Evolutionary conservation across 148 eudicot species (phyloP), one percentile per base, ranked within the genome.

Genomic region (Cornus suecica): DNA sequence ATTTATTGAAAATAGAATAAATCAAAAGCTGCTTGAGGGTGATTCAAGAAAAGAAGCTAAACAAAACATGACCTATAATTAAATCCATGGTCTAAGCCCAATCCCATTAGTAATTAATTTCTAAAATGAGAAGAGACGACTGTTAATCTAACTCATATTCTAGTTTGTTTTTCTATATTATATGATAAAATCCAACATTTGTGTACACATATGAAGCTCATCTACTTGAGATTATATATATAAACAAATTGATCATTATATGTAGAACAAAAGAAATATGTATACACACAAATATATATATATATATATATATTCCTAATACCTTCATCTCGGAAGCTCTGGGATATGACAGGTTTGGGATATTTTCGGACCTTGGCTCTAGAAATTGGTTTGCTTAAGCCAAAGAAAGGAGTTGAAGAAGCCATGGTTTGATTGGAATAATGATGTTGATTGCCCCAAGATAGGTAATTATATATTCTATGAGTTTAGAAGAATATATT

Each of bases 311-410:
- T 41, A 41, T 4, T 41, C 4, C 9, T 41, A 24, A 23, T 61
- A 64, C 66, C 66, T 64, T 64, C 66, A 27, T 27, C 66, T 7
- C 18, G 66, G 66, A 64, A 27, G 30, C 30, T 64, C 27, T 64
- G 66, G 32, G 66, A 64, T 27, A 9, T 62, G 65, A 37, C 15
- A 16, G 27, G 3, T 10, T 25, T 31, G 16, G 10, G 66, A 64
- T 25, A 64, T 64, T 26, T 64, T 24, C 30, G 14, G 3, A 27
- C 25, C 30, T 64, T 27, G 18, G 24, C 31, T 1, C 27, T 24
- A 32, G 3, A 26, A 64, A 64, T 11, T 64, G 66, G 32, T 64
- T 25, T 27, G 32, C 29, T 64, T 64, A 64, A 64, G 28, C 66
- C 10, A 32, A 1, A 26, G 66, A 27, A 64, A 64, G 66, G 9